These are phyloP conservation scores for Suhomyces panamericanus DNA, from an alignment of 1,139 yeast genomes.

Conservation along the genomic window DNA sequence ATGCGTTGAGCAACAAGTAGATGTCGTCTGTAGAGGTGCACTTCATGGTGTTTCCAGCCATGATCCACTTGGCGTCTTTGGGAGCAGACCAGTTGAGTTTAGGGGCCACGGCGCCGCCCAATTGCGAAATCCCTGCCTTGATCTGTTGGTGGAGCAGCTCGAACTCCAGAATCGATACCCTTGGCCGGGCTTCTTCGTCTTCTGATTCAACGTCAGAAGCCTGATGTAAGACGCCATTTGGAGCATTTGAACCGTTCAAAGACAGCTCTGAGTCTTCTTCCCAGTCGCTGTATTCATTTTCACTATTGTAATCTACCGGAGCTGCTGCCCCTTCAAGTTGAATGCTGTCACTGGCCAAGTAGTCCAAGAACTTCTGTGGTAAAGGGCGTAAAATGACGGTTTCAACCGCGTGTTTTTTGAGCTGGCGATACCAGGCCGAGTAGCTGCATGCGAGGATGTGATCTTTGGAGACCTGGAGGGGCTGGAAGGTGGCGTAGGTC, in stretches of 20 bases:
- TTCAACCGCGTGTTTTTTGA: slow-evolving; percentile 51
- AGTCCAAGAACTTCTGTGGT: slow-evolving; percentile 66
- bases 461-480: slow-evolving; percentile 39
- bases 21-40: slow-evolving; percentile 73
- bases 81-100: slow-evolving; percentile 98
- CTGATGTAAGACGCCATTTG: background rate
- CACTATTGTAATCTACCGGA: slow-evolving; percentile 43
- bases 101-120: slow-evolving; percentile 70
- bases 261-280: slow-evolving; percentile 33
- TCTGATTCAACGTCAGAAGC: slow-evolving; percentile 22
- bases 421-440: slow-evolving; percentile 68
- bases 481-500: slow-evolving; percentile 27
- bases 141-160: slow-evolving; percentile 58
- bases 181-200: slow-evolving; percentile 35
- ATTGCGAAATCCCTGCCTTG: slow-evolving; percentile 35
- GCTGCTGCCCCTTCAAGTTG: slow-evolving; percentile 54
- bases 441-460: slow-evolving; percentile 70
- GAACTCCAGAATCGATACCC: slow-evolving; percentile 55
- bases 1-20: slow-evolving; percentile 76
- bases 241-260: background rate
- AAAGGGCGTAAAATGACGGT: slow-evolving; percentile 62
- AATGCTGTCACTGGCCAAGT: slow-evolving; percentile 77
- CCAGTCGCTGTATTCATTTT: slow-evolving; percentile 74
- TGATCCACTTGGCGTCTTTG: slow-evolving; percentile 89
- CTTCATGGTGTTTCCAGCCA: slow-evolving; percentile 71